Conservation (phyloP, 192 early-diverging fungal genomes). For the Linnemannia zychae region DNA sequence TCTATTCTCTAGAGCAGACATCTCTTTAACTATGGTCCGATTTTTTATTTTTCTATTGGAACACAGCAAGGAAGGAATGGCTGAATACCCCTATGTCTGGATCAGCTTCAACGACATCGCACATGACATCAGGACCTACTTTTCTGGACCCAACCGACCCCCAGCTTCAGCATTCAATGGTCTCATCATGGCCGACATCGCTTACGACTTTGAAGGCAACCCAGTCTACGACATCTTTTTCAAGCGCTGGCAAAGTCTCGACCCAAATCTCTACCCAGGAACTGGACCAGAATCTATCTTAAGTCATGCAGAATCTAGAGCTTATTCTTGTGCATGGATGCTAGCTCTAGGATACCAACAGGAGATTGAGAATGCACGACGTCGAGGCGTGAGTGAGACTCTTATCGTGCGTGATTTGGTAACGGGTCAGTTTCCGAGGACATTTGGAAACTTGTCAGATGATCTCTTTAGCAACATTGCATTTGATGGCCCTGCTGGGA, state of each 20-base stretch:
- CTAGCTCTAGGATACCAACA: conserved; percentile 12
- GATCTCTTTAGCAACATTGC: conserved; percentile 1
- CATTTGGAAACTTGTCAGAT: conserved; percentile 1
- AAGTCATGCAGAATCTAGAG: background rate
- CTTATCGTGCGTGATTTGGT: background rate
- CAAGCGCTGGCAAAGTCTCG: conserved; percentile 10
- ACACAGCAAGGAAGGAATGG: background rate
- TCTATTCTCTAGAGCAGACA: too few species aligned
- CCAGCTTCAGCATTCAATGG: conserved; percentile 4
- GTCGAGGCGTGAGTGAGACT: background rate
- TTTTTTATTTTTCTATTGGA: background rate
- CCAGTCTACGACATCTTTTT: conserved; percentile 3
- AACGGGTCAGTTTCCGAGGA: conserved; percentile 2
- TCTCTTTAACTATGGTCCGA: too few species aligned
- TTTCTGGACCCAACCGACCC: background rate
- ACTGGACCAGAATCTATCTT: background rate
- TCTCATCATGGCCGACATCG: background rate
- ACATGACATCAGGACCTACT: background rate
- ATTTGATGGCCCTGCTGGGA: conserved; percentile 12
- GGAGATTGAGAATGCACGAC: conserved; percentile 6
- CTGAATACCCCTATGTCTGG: conserved; percentile 9
- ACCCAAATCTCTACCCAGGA: conserved; percentile 14
- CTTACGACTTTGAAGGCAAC: background rate
- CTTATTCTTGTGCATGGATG: conserved; percentile 8
- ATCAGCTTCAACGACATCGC: conserved; percentile 5